A percentile compares a stretch with the other conserved stretches of the same genome.
These are phyloP conservation scores for Chaetomiaceae sp. DNA, from an alignment of 2,329 filamentous ascomycete species.

Conservation along the genomic window DNA sequence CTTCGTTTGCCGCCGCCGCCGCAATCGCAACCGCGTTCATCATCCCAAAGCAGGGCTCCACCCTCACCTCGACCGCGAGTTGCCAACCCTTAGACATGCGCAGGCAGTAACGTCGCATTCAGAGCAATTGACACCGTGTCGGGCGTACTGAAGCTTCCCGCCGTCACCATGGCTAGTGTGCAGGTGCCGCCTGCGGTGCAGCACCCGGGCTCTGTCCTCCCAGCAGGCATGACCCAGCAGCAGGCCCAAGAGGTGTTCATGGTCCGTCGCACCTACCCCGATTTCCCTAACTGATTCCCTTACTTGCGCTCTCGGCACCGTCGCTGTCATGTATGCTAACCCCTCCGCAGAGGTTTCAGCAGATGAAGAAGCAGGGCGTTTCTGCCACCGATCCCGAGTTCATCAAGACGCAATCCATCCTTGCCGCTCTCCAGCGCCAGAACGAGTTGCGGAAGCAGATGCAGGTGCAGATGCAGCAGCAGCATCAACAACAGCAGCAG, in stretches of 20 bases:
- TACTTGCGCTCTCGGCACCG: neutral
- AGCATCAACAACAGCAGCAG: slow-evolving; percentile 41
- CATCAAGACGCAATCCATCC: slow-evolving; percentile 71
- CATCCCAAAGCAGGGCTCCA: slow-evolving; percentile 15
- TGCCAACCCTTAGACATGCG: slow-evolving; percentile 18
- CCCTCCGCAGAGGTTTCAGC: slow-evolving; percentile 66
- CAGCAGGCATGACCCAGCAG: slow-evolving; percentile 64
- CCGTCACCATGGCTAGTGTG: slow-evolving; percentile 68
- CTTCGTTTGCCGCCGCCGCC: slow-evolving; percentile 5
- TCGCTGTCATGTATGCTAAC: slow-evolving; percentile 8
- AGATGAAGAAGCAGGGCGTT: slow-evolving; percentile 82
- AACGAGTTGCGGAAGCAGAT: slow-evolving; percentile 46
- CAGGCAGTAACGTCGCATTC: slow-evolving; percentile 14
- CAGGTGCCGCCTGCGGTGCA: slow-evolving; percentile 65
- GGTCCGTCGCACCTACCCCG: slow-evolving; percentile 40
- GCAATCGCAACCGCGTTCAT: neutral
- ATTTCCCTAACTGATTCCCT: too few species aligned
- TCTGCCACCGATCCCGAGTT: slow-evolving; percentile 80
- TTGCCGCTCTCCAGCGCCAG: slow-evolving; percentile 64
- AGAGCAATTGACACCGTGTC: slow-evolving; percentile 16
- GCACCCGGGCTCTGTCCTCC: slow-evolving; percentile 56
- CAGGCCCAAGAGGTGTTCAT: slow-evolving; percentile 69
- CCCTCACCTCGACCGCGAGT: slow-evolving; percentile 16
- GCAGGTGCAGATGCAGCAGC: slow-evolving; percentile 31
- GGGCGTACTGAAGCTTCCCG: slow-evolving; percentile 20